A percentile compares a stretch with the other conserved stretches of the same genome.
phyloP scores from a whole-genome alignment of 2,329 filamentous ascomycete genomes.

The Penicillium corylophilum region DNA sequence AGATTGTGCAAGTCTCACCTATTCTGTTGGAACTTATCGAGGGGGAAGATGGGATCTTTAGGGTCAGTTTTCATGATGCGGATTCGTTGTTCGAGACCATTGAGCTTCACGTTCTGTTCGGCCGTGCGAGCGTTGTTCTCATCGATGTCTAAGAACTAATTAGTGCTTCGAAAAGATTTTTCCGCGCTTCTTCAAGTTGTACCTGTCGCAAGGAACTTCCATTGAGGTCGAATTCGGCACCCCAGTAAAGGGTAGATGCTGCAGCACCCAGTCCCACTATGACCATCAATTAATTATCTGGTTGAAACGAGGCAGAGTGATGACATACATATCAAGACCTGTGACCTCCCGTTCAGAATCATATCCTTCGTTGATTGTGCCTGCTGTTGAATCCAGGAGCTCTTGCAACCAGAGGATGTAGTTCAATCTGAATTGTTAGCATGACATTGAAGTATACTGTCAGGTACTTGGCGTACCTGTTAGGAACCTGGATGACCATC shows the following conservation, averaged over 20 bases:
- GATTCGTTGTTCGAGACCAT: conserved; percentile 65
- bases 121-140: conserved; percentile 66
- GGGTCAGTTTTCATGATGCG: conserved; percentile 58
- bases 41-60: conserved; percentile 60
- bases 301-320: not conserved
- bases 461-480: conserved; percentile 35
- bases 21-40: conserved; percentile 45
- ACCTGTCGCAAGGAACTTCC: conserved; percentile 71
- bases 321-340: conserved; percentile 70
- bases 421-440: conserved; percentile 61
- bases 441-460: not conserved
- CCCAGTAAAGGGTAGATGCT: conserved; percentile 87
- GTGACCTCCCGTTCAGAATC: conserved; percentile 56
- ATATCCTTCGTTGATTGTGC: conserved; percentile 50
- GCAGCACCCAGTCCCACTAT: conserved; percentile 79
- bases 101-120: conserved; percentile 63
- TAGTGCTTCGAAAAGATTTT: conserved; percentile 1
- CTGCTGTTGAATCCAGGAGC: conserved; percentile 69
- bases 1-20: conserved; percentile 7
- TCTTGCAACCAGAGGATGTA: conserved; percentile 88
- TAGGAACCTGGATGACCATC: conserved; percentile 40
- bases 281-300: conserved; percentile 9
- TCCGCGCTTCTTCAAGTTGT: conserved; percentile 11
- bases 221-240: conserved; percentile 64
- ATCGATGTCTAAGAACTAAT: conserved; percentile 65